Evolutionary conservation across 1,139 yeast species (phyloP).

Genomic region (Hyphopichia khmerensis): DNA sequence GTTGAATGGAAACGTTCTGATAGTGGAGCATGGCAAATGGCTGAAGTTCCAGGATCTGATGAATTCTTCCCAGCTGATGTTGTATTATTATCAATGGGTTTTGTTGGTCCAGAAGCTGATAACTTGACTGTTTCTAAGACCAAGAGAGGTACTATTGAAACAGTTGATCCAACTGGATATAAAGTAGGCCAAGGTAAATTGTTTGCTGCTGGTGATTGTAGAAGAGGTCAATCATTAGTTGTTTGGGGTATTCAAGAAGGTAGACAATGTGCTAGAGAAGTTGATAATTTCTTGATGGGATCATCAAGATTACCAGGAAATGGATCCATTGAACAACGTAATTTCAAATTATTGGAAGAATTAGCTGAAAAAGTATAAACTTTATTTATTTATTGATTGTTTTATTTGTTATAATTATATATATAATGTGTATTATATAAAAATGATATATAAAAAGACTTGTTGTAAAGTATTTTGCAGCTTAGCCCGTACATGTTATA

Average conservation of each 20-base stretch:
- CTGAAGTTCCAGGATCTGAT: constrained; percentile 93
- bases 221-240: constrained; percentile 97
- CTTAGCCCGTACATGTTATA: neutral
- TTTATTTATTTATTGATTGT: neutral
- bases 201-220: constrained; percentile 97
- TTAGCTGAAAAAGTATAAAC: constrained; percentile 57
- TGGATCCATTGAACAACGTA: constrained; percentile 87
- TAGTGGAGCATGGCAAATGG: constrained; percentile 98
- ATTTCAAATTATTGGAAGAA: constrained; percentile 71
- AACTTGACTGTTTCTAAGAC: constrained; percentile 72
- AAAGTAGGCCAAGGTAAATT: constrained; percentile 62
- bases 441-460: no score
- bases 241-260: constrained; percentile 99
- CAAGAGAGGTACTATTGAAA: constrained; percentile 82
- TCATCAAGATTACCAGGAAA: constrained; percentile 85
- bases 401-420: neutral
- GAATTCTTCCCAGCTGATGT: constrained; percentile 93
- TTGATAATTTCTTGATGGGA: constrained; percentile 78
- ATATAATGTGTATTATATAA: no score
- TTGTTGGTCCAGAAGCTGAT: constrained; percentile 92
- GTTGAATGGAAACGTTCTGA: constrained; percentile 98
- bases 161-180: constrained; percentile 68
- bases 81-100: constrained; percentile 94
- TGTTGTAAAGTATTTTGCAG: no score
- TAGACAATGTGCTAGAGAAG: constrained; percentile 95